Evolutionary conservation across 2,329 filamentous ascomycete species (phyloP).

Genomic region (Penicillium vulpinum): DNA sequence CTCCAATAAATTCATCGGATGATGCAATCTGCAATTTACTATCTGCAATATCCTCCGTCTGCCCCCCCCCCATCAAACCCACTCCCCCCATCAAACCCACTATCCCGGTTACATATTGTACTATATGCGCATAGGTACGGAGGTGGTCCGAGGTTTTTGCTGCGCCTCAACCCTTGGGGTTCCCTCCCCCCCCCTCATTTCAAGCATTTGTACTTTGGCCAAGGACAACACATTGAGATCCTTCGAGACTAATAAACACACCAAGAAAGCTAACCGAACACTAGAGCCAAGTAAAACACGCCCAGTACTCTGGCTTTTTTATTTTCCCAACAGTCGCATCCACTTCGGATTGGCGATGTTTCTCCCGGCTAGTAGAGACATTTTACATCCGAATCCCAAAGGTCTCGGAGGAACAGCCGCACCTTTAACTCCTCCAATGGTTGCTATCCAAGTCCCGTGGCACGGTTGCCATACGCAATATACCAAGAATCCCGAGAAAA

Average conservation of each 20-base stretch:
- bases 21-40: not conserved
- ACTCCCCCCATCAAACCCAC: not conserved
- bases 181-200: not conserved
- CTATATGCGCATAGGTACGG: not conserved
- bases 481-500: not conserved
- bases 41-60: not conserved
- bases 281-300: not conserved
- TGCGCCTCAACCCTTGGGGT: not conserved
- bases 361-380: not conserved
- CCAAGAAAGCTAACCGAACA: not conserved
- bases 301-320: not conserved
- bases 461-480: not conserved
- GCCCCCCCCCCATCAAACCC: not conserved
- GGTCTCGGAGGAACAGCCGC: not conserved
- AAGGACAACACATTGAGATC: not conserved
- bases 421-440: not conserved
- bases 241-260: not conserved
- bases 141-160: not conserved
- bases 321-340: not conserved
- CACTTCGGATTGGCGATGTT: conserved; percentile 2
- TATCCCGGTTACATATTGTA: not conserved
- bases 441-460: not conserved
- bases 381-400: not conserved
- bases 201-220: not conserved
- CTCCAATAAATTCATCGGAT: not conserved